phyloP scores from a whole-genome alignment of 345 rosid species.

The Tarenaya hassleriana region DNA sequence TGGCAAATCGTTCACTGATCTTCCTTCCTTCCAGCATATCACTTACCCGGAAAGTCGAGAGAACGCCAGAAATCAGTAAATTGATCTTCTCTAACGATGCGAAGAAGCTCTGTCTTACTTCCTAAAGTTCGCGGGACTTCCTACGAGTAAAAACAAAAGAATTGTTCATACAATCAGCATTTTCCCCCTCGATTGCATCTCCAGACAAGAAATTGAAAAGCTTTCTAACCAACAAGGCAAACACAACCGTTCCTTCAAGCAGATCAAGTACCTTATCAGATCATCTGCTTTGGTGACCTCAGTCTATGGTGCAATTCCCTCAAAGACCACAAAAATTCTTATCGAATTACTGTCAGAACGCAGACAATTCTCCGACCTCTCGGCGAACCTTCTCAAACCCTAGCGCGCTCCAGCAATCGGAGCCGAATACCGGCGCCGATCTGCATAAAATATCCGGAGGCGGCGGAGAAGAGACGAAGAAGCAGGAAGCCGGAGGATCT shows the following conservation, averaged over 20 bases:
- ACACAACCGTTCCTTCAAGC: neutral
- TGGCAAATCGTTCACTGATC: slow-evolving; percentile 10
- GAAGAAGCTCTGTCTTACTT: slow-evolving; percentile 10
- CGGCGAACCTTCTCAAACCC: slow-evolving; percentile 13
- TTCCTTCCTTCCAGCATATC: slow-evolving; percentile 8
- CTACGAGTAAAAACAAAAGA: slow-evolving; percentile 7
- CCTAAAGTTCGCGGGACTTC: slow-evolving; percentile 9
- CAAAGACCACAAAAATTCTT: slow-evolving; percentile 15
- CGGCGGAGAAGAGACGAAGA: neutral
- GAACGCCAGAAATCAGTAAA: slow-evolving; percentile 16
- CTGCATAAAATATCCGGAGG: slow-evolving; percentile 16
- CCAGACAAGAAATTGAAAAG: neutral
- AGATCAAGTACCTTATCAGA: slow-evolving; percentile 13
- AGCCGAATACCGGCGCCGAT: slow-evolving; percentile 19
- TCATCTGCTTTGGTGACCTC: slow-evolving; percentile 19
- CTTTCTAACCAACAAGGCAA: neutral
- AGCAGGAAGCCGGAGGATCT: slow-evolving; percentile 5
- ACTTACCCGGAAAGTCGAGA: slow-evolving; percentile 20
- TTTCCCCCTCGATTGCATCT: neutral
- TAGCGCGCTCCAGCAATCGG: slow-evolving; percentile 22
- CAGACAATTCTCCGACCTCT: slow-evolving; percentile 18
- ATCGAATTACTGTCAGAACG: slow-evolving; percentile 11
- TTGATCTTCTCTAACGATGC: slow-evolving; percentile 15
- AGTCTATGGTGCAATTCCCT: slow-evolving; percentile 23
- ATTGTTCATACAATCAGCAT: slow-evolving; percentile 10